Percentiles rank a stretch among this genome's conserved stretches.
These are phyloP conservation scores for Phaffomyces opuntiae DNA, from an alignment of 805 yeast species.

Conservation along the genomic window DNA sequence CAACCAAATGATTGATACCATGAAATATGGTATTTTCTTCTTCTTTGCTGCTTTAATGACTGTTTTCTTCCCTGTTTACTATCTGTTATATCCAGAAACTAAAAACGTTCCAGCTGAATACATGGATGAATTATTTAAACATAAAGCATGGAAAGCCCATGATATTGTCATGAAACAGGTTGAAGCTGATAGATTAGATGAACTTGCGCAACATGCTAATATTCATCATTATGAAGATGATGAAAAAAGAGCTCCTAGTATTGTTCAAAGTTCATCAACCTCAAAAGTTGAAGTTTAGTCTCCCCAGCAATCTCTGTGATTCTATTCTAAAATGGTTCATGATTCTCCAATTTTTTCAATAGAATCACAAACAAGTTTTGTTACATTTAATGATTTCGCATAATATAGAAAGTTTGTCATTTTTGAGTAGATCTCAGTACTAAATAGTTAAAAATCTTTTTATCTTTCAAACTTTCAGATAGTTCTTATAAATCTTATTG, in stretches of 20 bases:
- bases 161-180: not conserved
- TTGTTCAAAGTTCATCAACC: too few species aligned
- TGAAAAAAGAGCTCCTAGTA: too few species aligned
- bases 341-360: too few species aligned
- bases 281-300: not conserved
- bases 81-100: conserved; percentile 39
- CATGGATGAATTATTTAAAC: conserved; percentile 27
- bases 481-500: too few species aligned
- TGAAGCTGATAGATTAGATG: not conserved
- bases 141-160: conserved; percentile 18
- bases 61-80: conserved; percentile 32
- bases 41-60: conserved; percentile 22
- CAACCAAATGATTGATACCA: conserved; percentile 34
- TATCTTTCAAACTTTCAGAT: too few species aligned
- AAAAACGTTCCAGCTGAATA: conserved; percentile 40
- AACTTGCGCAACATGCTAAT: not conserved
- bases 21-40: conserved; percentile 39
- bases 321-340: too few species aligned
- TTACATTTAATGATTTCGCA: too few species aligned
- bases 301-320: too few species aligned
- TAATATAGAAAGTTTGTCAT: too few species aligned
- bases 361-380: too few species aligned
- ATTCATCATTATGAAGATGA: not conserved
- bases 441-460: too few species aligned
- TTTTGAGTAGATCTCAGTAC: too few species aligned